A percentile compares a stretch with the other conserved stretches of the same genome.
phyloP scores from a whole-genome alignment of 208 protist genomes.

The Leishmania lainsoni region DNA sequence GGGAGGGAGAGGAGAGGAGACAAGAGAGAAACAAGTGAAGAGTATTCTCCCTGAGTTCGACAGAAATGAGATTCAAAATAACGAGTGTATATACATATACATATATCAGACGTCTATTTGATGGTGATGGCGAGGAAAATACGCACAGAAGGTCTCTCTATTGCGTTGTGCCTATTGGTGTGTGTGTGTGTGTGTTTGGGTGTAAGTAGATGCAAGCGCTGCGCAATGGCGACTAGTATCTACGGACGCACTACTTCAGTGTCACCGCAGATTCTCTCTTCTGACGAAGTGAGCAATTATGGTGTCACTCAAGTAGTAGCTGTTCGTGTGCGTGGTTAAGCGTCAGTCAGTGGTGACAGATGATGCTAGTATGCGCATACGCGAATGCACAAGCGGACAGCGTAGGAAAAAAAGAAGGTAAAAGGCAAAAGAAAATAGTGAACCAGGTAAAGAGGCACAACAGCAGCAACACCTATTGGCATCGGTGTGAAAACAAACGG shows the following conservation, averaged over 20 bases:
- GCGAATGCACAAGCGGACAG: neutral
- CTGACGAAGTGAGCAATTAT: neutral
- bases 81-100: neutral
- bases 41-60: neutral
- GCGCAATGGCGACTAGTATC: neutral
- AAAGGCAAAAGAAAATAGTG: neutral
- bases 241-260: neutral
- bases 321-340: neutral
- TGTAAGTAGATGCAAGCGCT: neutral
- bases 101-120: too few species aligned
- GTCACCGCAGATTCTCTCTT: neutral
- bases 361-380: neutral
- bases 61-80: neutral
- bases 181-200: neutral
- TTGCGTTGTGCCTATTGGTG: neutral
- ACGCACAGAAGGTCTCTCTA: too few species aligned
- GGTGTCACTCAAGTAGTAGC: neutral
- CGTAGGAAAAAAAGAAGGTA: neutral
- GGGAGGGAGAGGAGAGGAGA: neutral
- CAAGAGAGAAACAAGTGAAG: neutral
- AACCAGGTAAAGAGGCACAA: neutral
- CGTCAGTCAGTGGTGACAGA: neutral
- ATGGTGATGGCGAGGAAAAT: too few species aligned
- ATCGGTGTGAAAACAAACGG: neutral
- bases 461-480: neutral